phyloP scores from a whole-genome alignment of 2,329 filamentous ascomycete species.

The Aaosphaeria pasadenensis region DNA sequence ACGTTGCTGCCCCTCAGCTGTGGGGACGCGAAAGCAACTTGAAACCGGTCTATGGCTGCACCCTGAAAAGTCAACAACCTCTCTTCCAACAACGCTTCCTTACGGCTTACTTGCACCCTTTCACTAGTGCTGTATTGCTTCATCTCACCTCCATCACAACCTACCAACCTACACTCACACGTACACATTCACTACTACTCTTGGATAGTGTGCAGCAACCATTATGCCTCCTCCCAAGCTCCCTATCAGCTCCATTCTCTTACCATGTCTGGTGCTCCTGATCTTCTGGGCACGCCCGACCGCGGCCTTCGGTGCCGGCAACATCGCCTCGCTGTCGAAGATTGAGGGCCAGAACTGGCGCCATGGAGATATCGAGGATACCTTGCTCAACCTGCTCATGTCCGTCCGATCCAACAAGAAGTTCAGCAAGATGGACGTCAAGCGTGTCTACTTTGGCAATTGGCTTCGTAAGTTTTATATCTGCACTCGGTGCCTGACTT shows the following conservation, averaged over 20 bases:
- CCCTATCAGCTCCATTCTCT: conserved; percentile 31
- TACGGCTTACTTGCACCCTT: too few species aligned
- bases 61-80: too few species aligned
- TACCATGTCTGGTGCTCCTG: conserved; percentile 46
- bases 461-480: conserved; percentile 62
- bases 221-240: conserved; percentile 24
- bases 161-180: background rate
- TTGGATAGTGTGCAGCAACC: background rate
- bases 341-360: conserved; percentile 77
- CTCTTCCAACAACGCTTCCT: too few species aligned
- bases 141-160: background rate
- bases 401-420: conserved; percentile 69
- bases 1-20: conserved; percentile 2
- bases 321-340: conserved; percentile 77
- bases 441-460: conserved; percentile 93
- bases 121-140: background rate
- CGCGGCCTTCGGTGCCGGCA: conserved; percentile 81
- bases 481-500: background rate
- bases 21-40: background rate
- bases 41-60: background rate
- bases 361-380: conserved; percentile 80
- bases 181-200: background rate
- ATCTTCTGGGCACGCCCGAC: conserved; percentile 68
- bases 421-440: conserved; percentile 83
- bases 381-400: conserved; percentile 70